phyloP scores from a whole-genome alignment of 441 rosid genomes.

The Aleurites moluccanus region DNA sequence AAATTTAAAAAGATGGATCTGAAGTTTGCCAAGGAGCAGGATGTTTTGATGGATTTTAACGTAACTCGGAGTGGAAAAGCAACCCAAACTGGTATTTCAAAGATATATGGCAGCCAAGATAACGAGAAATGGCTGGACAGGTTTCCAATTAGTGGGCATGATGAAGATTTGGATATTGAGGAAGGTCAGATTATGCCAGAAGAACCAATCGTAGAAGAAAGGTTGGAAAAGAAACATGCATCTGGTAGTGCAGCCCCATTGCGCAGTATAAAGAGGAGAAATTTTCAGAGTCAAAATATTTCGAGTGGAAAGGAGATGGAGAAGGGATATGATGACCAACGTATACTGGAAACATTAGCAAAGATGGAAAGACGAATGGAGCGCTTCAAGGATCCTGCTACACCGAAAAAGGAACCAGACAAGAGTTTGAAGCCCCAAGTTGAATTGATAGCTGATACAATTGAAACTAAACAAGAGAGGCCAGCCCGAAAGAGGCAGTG shows the following conservation, averaged over 20 bases:
- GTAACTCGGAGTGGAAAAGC: slow-evolving; percentile 24
- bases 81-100: slow-evolving; percentile 10
- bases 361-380: slow-evolving; percentile 69
- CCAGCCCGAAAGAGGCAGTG: slow-evolving; percentile 64
- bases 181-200: slow-evolving; percentile 45
- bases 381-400: slow-evolving; percentile 51
- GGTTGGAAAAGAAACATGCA: slow-evolving; percentile 20
- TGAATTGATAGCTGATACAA: slow-evolving; percentile 25
- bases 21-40: slow-evolving; percentile 26
- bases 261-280: slow-evolving; percentile 16
- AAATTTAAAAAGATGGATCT: slow-evolving; percentile 24
- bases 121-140: slow-evolving; percentile 25
- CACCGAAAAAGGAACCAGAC: slow-evolving; percentile 26
- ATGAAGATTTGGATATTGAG: slow-evolving; percentile 36
- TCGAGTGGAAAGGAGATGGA: slow-evolving; percentile 14
- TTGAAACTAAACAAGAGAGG: slow-evolving; percentile 39
- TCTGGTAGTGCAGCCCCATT: slow-evolving; percentile 15
- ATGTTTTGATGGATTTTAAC: slow-evolving; percentile 9
- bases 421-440: slow-evolving; percentile 22
- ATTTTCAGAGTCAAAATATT: slow-evolving; percentile 19
- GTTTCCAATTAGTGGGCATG: slow-evolving; percentile 17
- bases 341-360: slow-evolving; percentile 45
- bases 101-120: slow-evolving; percentile 8
- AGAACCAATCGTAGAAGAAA: slow-evolving; percentile 21
- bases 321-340: slow-evolving; percentile 35